phyloP scores from a whole-genome alignment of 352 stramenopile species.

The Blastocystis sp. region DNA sequence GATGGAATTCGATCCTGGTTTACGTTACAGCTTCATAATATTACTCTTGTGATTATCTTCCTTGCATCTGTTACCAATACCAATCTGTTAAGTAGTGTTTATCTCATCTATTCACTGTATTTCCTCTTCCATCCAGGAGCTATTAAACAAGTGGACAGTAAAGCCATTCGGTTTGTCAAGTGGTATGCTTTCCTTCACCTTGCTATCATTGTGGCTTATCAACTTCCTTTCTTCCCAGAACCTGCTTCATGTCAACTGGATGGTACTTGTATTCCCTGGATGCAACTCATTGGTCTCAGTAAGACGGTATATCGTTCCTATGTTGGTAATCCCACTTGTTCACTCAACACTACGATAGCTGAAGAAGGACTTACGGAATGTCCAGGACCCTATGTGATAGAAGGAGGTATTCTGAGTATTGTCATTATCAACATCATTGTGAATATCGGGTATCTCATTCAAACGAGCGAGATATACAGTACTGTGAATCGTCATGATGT shows the following conservation, averaged over 20 bases:
- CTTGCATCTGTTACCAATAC: slow-evolving; percentile 39
- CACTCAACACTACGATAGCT: neutral
- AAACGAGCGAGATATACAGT: neutral
- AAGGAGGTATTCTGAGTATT: slow-evolving; percentile 42
- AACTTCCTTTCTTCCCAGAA: slow-evolving; percentile 36
- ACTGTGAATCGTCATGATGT: neutral
- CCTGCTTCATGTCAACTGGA: neutral
- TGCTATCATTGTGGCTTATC: slow-evolving; percentile 20
- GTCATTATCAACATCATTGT: slow-evolving; percentile 60
- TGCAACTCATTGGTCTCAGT: slow-evolving; percentile 26
- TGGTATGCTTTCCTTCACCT: slow-evolving; percentile 51
- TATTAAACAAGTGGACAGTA: slow-evolving; percentile 36
- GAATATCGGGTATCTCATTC: slow-evolving; percentile 54
- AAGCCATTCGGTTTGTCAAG: slow-evolving; percentile 32
- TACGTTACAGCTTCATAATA: slow-evolving; percentile 34
- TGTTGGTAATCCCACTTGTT: slow-evolving; percentile 8
- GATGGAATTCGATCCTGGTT: neutral
- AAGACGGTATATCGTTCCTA: slow-evolving; percentile 46
- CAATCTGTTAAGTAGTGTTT: slow-evolving; percentile 34
- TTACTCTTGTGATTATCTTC: slow-evolving; percentile 55
- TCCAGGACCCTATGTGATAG: slow-evolving; percentile 5
- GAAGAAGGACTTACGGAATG: neutral
- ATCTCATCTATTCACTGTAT: slow-evolving; percentile 14
- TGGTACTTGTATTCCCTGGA: neutral
- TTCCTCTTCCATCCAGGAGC: slow-evolving; percentile 19